Conservation (phyloP, 306 rosid species). For the Cicer yamashitae region DNA sequence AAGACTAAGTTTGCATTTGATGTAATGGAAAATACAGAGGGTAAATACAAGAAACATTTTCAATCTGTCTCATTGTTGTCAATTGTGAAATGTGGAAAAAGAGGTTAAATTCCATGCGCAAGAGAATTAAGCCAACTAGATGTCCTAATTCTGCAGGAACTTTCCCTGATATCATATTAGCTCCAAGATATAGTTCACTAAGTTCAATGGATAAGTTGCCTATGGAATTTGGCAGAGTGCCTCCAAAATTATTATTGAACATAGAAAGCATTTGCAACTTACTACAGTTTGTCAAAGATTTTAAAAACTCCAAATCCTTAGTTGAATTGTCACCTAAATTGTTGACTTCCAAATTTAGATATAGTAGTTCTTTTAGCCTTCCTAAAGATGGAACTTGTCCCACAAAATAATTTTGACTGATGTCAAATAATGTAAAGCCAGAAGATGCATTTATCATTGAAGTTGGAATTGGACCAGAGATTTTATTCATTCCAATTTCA, state of each 20-base stretch:
- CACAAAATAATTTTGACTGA: neutral
- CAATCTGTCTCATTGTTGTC: too few relatives aligned
- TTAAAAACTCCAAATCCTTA: constrained; percentile 42
- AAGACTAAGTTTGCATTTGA: neutral
- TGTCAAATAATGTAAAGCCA: neutral
- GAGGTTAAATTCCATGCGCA: rapidly evolving
- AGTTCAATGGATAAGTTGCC: constrained; percentile 49
- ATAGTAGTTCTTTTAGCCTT: neutral
- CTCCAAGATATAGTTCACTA: neutral
- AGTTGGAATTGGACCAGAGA: constrained; percentile 17
- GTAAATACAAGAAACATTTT: neutral
- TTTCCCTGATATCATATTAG: constrained; percentile 25
- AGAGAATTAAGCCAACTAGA: neutral
- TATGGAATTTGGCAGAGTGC: constrained; percentile 26
- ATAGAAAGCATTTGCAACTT: neutral
- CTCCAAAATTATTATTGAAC: constrained; percentile 21
- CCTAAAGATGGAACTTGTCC: constrained; percentile 46
- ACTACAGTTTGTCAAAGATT: constrained; percentile 45
- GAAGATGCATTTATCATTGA: constrained; percentile 11
- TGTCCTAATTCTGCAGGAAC: constrained; percentile 44
- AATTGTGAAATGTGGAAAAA: neutral
- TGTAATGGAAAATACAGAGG: neutral
- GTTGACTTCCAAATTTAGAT: rapidly evolving
- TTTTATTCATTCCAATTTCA: neutral
- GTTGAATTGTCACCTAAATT: constrained; percentile 41